Evolutionary conservation across 2,329 filamentous ascomycete genomes (phyloP).

Genomic region (Ophiosphaerella narmari): DNA sequence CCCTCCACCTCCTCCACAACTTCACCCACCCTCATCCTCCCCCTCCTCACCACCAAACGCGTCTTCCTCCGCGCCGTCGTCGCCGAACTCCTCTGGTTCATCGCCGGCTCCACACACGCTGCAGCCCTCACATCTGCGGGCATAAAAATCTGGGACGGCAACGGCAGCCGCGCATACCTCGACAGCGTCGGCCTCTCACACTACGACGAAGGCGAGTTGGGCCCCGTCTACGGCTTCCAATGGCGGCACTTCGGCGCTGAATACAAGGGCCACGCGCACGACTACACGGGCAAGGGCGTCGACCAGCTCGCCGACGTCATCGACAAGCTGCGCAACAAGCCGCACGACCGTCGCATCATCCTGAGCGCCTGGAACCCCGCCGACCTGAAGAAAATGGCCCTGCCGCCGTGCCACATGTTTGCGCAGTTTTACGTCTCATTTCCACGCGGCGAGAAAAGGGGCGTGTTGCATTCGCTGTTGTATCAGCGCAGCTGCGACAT

Average conservation of each 20-base stretch:
- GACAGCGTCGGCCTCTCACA: conserved; percentile 81
- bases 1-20: conserved; percentile 46
- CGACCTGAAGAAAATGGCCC: conserved; percentile 83
- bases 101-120: conserved; percentile 82
- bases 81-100: conserved; percentile 94
- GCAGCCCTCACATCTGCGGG: conserved; percentile 75
- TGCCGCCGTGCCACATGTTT: conserved; percentile 97
- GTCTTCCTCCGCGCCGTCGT: conserved; percentile 91
- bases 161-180: conserved; percentile 87
- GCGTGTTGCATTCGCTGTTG: conserved; percentile 81
- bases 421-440: conserved; percentile 93
- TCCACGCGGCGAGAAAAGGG: conserved; percentile 56
- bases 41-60: conserved; percentile 95
- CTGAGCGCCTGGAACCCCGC: conserved; percentile 92
- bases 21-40: conserved; percentile 68
- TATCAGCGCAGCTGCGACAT: conserved; percentile 97
- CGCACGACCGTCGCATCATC: conserved; percentile 89
- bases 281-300: conserved; percentile 87
- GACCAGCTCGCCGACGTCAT: conserved; percentile 94
- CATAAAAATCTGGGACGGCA: conserved; percentile 98
- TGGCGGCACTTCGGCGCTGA: conserved; percentile 97
- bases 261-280: conserved; percentile 69
- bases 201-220: conserved; percentile 85
- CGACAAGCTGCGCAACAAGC: conserved; percentile 78
- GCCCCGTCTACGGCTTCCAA: conserved; percentile 97